Percentiles rank a stretch among this genome's conserved stretches.
Conservation (phyloP, 2,329 filamentous ascomycete genomes). For the Fusarium denticulatum region DNA sequence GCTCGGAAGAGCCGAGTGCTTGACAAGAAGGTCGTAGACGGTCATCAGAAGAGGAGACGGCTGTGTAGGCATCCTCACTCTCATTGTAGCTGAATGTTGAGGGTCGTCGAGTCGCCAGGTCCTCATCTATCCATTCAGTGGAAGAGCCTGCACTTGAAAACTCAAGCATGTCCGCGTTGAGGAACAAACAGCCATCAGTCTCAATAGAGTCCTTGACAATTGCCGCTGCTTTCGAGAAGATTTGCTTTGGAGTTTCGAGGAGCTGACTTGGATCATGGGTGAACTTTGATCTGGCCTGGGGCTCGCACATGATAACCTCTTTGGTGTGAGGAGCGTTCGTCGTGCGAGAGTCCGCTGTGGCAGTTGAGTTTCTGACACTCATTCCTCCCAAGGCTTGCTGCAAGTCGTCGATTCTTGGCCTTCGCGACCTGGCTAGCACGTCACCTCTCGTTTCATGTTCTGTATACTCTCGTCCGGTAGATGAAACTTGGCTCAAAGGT, state of each 20-base stretch:
- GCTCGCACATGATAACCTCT: not conserved
- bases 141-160: slow-evolving; percentile 18
- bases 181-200: slow-evolving; percentile 50
- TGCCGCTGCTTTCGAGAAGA: slow-evolving; percentile 57
- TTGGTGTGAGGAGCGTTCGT: not conserved
- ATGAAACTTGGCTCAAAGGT: not conserved
- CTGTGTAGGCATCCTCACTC: slow-evolving; percentile 17
- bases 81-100: slow-evolving; percentile 14
- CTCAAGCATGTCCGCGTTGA: slow-evolving; percentile 48
- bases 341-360: not conserved
- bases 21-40: slow-evolving; percentile 14
- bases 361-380: not conserved
- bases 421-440: not conserved
- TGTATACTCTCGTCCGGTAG: not conserved
- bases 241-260: slow-evolving; percentile 6
- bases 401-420: slow-evolving; percentile 16
- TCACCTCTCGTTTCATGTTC: not conserved
- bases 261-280: not conserved
- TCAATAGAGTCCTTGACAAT: slow-evolving; percentile 55
- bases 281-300: not conserved
- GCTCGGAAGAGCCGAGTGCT: slow-evolving; percentile 20
- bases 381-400: not conserved
- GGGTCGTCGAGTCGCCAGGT: slow-evolving; percentile 8
- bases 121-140: slow-evolving; percentile 12
- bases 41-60: slow-evolving; percentile 22